Evolutionary conservation across 2,329 filamentous ascomycete genomes (phyloP).

Genomic region (Curvularia hawaiiensis): DNA sequence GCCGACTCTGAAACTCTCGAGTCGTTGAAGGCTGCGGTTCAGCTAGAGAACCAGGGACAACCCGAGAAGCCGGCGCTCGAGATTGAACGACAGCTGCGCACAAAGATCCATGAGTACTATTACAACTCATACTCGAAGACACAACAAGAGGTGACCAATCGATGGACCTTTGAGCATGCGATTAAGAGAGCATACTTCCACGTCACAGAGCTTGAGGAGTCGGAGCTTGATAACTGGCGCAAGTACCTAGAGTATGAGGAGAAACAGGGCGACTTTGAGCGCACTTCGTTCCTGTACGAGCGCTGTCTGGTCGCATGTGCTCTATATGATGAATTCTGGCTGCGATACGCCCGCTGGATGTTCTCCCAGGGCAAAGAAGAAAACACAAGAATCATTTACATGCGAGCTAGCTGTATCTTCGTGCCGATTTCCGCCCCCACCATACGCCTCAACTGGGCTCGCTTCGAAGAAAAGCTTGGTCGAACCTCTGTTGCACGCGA

Average conservation of each 20-base stretch:
- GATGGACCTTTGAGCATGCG: constrained; percentile 93
- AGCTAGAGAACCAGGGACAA: constrained; percentile 61
- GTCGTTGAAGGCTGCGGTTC: constrained; percentile 73
- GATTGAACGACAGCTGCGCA: constrained; percentile 79
- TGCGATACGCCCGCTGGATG: constrained; percentile 97
- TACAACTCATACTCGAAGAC: constrained; percentile 81
- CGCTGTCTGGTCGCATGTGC: constrained; percentile 91
- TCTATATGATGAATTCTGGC: constrained; percentile 97
- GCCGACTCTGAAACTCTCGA: constrained; percentile 70
- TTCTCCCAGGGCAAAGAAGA: constrained; percentile 75
- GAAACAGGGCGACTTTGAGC: constrained; percentile 73
- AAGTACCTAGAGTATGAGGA: constrained; percentile 98
- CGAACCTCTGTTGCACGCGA: constrained; percentile 79
- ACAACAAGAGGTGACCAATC: constrained; percentile 85
- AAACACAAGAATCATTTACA: constrained; percentile 89
- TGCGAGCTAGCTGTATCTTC: constrained; percentile 82
- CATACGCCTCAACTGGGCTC: constrained; percentile 87
- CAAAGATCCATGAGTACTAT: constrained; percentile 79
- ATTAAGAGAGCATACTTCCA: constrained; percentile 98
- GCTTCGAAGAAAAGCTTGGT: constrained; percentile 87
- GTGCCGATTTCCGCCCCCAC: constrained; percentile 85
- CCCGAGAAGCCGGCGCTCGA: constrained; percentile 74
- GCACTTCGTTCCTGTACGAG: constrained; percentile 87
- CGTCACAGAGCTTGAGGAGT: constrained; percentile 86
- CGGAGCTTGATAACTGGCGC: constrained; percentile 86